These are phyloP conservation scores for Insectozyma bohioensis DNA, from an alignment of 1,139 yeast genomes.

Conservation along the genomic window DNA sequence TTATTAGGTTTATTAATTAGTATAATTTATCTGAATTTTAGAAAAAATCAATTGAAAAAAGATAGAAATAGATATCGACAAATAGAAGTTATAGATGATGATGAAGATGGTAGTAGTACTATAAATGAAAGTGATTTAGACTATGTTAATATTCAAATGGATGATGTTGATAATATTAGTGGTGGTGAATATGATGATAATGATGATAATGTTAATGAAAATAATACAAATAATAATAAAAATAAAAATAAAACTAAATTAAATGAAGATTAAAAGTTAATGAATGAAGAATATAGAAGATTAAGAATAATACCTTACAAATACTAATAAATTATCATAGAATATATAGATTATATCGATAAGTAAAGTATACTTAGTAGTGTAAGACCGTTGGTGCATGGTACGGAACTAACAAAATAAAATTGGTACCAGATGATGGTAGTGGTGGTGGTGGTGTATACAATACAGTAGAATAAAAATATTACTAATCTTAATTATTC, in stretches of 20 bases:
- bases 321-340: no score
- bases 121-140: slow-evolving; percentile 30
- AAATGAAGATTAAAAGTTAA: no score
- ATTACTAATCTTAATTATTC: no score
- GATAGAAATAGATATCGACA: slow-evolving; percentile 10
- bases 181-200: background rate
- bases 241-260: slow-evolving; percentile 5
- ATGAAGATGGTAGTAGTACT: slow-evolving; percentile 1
- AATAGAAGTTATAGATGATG: slow-evolving; percentile 21
- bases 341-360: no score
- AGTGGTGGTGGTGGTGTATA: no score
- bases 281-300: no score
- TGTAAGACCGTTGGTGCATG: no score
- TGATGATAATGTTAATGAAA: background rate
- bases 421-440: no score
- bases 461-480: no score
- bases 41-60: slow-evolving; percentile 5
- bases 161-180: slow-evolving; percentile 28
- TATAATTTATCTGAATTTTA: slow-evolving; percentile 15
- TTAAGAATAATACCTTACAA: no score
- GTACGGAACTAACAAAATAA: no score
- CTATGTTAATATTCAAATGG: slow-evolving; percentile 48
- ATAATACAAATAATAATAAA: background rate
- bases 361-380: no score
- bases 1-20: slow-evolving; percentile 24